These are phyloP conservation scores for Calcarisporium arbuscula DNA, from an alignment of 2,329 filamentous ascomycete species.

Conservation along the genomic window DNA sequence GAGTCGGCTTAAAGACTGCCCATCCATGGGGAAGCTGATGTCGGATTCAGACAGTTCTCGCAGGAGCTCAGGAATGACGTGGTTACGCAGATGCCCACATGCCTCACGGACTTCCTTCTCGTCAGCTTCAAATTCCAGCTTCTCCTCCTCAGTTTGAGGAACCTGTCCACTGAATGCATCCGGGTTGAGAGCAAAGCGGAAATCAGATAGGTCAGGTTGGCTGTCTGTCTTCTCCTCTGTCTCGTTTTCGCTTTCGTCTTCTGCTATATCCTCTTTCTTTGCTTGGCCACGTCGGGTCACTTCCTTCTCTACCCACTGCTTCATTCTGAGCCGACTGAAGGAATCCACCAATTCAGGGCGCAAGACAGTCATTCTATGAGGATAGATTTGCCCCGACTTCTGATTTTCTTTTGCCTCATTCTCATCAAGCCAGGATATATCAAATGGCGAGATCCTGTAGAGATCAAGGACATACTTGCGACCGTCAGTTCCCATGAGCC, in stretches of 20 bases:
- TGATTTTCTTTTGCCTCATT: conserved; percentile 43
- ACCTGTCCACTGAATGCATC: conserved; percentile 91
- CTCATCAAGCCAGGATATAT: conserved; percentile 86
- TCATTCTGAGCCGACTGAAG: conserved; percentile 78
- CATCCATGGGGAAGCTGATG: conserved; percentile 97
- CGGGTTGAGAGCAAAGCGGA: conserved; percentile 84
- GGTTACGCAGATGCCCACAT: conserved; percentile 68
- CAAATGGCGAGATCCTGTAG: conserved; percentile 88
- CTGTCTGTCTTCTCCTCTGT: conserved; percentile 24
- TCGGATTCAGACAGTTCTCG: conserved; percentile 87
- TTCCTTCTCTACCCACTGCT: conserved; percentile 79
- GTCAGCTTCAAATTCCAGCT: conserved; percentile 72
- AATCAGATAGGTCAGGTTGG: conserved; percentile 78
- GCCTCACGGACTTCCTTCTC: conserved; percentile 84
- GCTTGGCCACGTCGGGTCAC: conserved; percentile 52
- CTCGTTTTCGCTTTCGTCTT: conserved; percentile 6
- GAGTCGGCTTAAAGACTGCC: conserved; percentile 79
- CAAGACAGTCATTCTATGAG: conserved; percentile 93
- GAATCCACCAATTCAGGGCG: conserved; percentile 84
- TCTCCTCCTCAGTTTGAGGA: conserved; percentile 86
- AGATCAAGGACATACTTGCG: conserved; percentile 96
- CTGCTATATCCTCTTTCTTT: conserved; percentile 19
- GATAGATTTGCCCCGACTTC: conserved; percentile 55
- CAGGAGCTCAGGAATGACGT: conserved; percentile 77
- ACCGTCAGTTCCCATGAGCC: conserved; percentile 91